Evolutionary conservation across 2,329 filamentous ascomycete genomes (phyloP).

Genomic region (Microdochium bolleyi): DNA sequence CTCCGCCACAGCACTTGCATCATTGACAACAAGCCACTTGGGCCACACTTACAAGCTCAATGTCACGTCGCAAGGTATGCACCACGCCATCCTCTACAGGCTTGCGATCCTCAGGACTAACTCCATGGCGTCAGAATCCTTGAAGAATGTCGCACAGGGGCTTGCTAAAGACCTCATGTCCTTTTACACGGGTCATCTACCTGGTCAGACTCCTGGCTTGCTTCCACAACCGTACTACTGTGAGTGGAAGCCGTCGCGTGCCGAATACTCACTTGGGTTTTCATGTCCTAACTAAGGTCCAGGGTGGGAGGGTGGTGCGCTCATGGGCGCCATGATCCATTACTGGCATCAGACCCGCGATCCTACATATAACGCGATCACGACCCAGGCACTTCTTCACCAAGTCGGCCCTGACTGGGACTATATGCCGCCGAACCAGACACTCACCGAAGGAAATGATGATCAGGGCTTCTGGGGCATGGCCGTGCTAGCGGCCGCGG

Average conservation of each 20-base stretch:
- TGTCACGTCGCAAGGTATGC: neutral
- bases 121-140: constrained; percentile 25
- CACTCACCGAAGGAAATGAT: constrained; percentile 62
- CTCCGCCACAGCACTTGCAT: neutral
- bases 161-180: constrained; percentile 39
- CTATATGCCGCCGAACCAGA: constrained; percentile 72
- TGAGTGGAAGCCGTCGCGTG: constrained; percentile 14
- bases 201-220: constrained; percentile 36
- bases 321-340: constrained; percentile 65
- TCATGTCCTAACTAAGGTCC: neutral
- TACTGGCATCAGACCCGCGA: constrained; percentile 83
- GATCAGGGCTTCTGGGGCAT: constrained; percentile 71
- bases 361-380: constrained; percentile 59
- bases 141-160: constrained; percentile 33
- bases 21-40: neutral
- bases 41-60: neutral
- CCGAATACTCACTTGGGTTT: neutral
- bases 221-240: constrained; percentile 41
- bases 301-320: constrained; percentile 70
- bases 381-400: constrained; percentile 60
- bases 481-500: constrained; percentile 62
- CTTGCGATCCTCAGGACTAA: neutral
- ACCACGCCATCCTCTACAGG: neutral
- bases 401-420: constrained; percentile 67
- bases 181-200: constrained; percentile 32